These are phyloP conservation scores for Diophrys appendiculata DNA, from an alignment of 73 alveolate species.

Conservation along the genomic window DNA sequence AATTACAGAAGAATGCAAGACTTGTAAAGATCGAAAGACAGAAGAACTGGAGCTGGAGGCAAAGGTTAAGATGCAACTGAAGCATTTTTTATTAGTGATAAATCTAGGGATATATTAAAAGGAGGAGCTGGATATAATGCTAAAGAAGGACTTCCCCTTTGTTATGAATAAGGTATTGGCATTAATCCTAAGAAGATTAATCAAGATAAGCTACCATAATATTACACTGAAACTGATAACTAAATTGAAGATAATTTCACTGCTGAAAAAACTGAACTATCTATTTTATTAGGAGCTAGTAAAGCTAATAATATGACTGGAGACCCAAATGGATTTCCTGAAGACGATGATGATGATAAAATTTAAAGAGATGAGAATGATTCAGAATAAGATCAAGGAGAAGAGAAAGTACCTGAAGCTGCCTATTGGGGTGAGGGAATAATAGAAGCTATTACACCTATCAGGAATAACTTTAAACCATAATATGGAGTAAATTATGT, in stretches of 20 bases:
- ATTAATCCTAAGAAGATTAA: background rate
- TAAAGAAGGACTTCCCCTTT: background rate
- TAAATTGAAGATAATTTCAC: too few relatives aligned
- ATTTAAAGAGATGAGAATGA: background rate
- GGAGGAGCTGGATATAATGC: background rate
- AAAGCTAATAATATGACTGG: too few relatives aligned
- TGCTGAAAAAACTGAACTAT: too few relatives aligned
- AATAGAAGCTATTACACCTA: background rate
- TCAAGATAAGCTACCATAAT: background rate
- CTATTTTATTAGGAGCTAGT: too few relatives aligned
- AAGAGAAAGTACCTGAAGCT: background rate
- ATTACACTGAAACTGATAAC: too few relatives aligned
- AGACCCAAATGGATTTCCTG: too few relatives aligned
- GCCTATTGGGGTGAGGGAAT: background rate
- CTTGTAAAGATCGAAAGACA: too few relatives aligned
- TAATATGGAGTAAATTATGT: background rate
- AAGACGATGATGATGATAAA: too few relatives aligned
- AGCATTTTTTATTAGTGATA: background rate
- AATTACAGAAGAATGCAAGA: background rate
- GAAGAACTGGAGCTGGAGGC: background rate
- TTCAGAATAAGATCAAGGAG: background rate
- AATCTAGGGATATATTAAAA: background rate
- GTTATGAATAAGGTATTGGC: background rate
- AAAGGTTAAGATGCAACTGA: background rate
- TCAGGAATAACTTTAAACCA: background rate